Evolutionary conservation across 495 filamentous ascomycete genomes (phyloP).

Genomic region (Sphaerosporella brunnea): DNA sequence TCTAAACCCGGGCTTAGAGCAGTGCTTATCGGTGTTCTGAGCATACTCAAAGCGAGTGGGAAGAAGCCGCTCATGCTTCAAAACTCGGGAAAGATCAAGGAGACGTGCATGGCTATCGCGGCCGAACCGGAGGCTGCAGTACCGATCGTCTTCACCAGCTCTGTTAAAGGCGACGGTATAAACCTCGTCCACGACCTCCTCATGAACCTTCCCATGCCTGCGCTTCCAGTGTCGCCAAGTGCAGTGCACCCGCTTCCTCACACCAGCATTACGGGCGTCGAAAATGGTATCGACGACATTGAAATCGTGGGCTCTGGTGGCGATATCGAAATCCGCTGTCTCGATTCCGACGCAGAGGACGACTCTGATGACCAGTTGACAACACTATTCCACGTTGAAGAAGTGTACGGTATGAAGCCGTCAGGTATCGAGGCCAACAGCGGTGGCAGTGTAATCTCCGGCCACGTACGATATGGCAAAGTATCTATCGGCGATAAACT

Average conservation of each 20-base stretch:
- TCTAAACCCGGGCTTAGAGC: slow-evolving; percentile 47
- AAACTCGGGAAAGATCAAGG: slow-evolving; percentile 33
- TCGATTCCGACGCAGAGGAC: slow-evolving; percentile 56
- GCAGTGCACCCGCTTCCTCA: slow-evolving; percentile 11
- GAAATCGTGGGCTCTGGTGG: background rate
- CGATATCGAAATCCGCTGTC: slow-evolving; percentile 39
- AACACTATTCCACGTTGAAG: slow-evolving; percentile 70
- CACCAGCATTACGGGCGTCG: slow-evolving; percentile 6
- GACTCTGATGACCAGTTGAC: slow-evolving; percentile 6
- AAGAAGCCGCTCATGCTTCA: slow-evolving; percentile 55
- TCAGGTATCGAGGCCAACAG: slow-evolving; percentile 7
- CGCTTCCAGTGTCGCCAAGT: slow-evolving; percentile 32
- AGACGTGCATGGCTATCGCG: slow-evolving; percentile 32
- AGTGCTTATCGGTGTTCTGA: slow-evolving; percentile 56
- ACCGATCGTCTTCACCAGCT: slow-evolving; percentile 76
- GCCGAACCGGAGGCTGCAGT: slow-evolving; percentile 40
- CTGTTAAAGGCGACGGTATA: slow-evolving; percentile 69
- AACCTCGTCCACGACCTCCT: slow-evolving; percentile 66
- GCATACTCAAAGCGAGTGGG: slow-evolving; percentile 53
- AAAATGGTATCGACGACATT: slow-evolving; percentile 1
- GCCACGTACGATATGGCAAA: slow-evolving; percentile 60
- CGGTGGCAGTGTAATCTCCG: slow-evolving; percentile 54
- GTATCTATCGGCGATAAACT: slow-evolving; percentile 65
- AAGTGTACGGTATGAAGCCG: slow-evolving; percentile 39
- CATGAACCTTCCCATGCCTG: slow-evolving; percentile 54